Evolutionary conservation across 139 green algal species (phyloP).

Genomic region (Volvox africanus): DNA sequence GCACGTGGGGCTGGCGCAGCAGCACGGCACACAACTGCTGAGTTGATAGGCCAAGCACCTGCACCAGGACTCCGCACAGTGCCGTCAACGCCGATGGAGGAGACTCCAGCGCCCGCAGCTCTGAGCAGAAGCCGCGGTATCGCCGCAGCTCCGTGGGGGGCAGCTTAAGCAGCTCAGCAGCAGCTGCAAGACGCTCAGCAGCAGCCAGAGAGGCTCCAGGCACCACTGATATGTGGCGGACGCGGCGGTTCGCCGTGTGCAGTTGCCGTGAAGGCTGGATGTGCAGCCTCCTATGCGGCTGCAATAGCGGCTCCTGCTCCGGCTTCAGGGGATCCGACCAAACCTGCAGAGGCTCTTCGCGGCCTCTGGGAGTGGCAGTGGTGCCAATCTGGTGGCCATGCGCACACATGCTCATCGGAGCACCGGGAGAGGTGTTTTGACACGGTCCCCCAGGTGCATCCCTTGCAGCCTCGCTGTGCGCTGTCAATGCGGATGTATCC

Average conservation of each 20-base stretch:
- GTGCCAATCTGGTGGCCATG: too few relatives aligned
- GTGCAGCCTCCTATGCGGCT: background rate
- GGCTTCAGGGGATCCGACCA: background rate
- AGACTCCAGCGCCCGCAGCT: background rate
- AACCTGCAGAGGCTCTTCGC: too few relatives aligned
- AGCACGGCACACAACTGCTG: background rate
- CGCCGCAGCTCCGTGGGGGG: background rate
- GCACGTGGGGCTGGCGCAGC: background rate
- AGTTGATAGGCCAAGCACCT: background rate
- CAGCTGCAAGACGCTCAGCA: conserved; percentile 8
- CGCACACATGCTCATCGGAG: too few relatives aligned
- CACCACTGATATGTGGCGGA: background rate
- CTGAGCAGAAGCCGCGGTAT: background rate
- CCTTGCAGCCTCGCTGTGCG: background rate
- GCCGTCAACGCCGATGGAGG: background rate
- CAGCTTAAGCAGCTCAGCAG: background rate
- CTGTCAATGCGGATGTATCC: background rate
- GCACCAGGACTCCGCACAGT: background rate
- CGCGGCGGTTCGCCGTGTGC: background rate
- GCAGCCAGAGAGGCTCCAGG: too few relatives aligned
- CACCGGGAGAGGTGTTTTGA: background rate
- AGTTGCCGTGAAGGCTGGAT: background rate
- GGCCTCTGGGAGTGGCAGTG: too few relatives aligned
- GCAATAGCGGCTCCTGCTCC: too few relatives aligned
- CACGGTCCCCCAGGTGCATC: background rate